Evolutionary conservation across 805 yeast genomes (phyloP).

Genomic region (Teunomyces tritomae): DNA sequence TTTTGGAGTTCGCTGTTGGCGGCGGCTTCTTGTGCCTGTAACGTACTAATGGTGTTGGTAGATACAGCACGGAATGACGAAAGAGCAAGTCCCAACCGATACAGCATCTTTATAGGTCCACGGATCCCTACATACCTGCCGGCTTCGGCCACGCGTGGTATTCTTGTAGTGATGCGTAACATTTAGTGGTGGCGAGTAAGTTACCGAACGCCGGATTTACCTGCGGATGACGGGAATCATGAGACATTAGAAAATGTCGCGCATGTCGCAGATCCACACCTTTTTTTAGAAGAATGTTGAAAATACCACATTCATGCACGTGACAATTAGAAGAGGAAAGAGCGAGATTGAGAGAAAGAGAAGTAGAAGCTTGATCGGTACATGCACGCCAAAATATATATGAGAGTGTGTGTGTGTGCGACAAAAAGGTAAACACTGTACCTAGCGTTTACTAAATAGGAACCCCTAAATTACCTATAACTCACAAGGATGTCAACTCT

Average conservation of each 20-base stretch:
- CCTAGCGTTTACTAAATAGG: background rate
- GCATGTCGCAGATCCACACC: background rate
- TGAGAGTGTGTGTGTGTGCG: background rate
- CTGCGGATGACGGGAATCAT: background rate
- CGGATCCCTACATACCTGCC: background rate
- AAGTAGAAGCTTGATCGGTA: too few species aligned
- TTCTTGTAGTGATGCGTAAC: background rate
- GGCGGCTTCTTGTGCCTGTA: conserved; percentile 63
- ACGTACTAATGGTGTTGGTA: conserved; percentile 24
- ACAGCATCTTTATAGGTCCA: background rate
- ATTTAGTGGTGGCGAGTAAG: conserved; percentile 1
- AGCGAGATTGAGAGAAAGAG: too few species aligned
- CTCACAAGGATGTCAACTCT: conserved; percentile 6
- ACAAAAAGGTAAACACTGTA: background rate
- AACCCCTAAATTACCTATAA: background rate
- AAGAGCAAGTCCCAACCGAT: background rate
- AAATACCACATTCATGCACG: too few species aligned
- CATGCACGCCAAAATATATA: background rate
- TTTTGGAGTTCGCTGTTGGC: conserved; percentile 77
- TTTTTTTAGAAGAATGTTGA: too few species aligned
- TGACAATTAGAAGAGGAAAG: too few species aligned
- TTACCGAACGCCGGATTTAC: background rate
- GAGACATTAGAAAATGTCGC: background rate
- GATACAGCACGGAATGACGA: conserved; percentile 16
- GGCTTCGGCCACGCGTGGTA: background rate